Conservation (phyloP, 441 rosid genomes). For the Euphorbia celastroides region DNA sequence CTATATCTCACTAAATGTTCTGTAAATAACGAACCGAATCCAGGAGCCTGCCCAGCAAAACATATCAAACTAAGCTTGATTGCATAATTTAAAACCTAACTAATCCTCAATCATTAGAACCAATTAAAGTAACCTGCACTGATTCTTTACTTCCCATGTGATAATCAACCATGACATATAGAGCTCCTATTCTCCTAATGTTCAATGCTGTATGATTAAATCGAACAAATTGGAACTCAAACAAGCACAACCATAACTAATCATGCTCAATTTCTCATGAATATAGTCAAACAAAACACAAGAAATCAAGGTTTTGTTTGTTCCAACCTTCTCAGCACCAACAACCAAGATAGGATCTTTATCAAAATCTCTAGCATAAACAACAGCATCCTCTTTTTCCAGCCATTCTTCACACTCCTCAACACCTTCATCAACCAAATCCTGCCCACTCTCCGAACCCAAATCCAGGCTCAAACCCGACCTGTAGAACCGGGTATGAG, state of each 20-base stretch:
- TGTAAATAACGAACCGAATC: no score
- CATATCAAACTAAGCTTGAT: no score
- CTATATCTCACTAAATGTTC: no score
- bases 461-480: slow-evolving; percentile 11
- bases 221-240: not conserved
- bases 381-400: slow-evolving; percentile 60
- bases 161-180: not conserved
- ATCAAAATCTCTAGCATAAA: slow-evolving; percentile 47
- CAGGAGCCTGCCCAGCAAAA: no score
- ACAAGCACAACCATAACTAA: not conserved
- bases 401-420: slow-evolving; percentile 64
- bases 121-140: no score
- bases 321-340: slow-evolving; percentile 52
- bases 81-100: no score
- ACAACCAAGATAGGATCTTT: slow-evolving; percentile 39
- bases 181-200: no score
- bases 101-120: no score
- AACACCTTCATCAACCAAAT: slow-evolving; percentile 9
- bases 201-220: no score
- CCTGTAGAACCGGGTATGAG: slow-evolving; percentile 21
- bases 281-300: no score
- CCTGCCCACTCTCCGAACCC: slow-evolving; percentile 11
- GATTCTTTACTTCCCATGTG: no score
- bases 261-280: not conserved
- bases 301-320: no score